Evolutionary conservation across 2,329 filamentous ascomycete genomes (phyloP).

Genomic region (Calonectria ilicicola): DNA sequence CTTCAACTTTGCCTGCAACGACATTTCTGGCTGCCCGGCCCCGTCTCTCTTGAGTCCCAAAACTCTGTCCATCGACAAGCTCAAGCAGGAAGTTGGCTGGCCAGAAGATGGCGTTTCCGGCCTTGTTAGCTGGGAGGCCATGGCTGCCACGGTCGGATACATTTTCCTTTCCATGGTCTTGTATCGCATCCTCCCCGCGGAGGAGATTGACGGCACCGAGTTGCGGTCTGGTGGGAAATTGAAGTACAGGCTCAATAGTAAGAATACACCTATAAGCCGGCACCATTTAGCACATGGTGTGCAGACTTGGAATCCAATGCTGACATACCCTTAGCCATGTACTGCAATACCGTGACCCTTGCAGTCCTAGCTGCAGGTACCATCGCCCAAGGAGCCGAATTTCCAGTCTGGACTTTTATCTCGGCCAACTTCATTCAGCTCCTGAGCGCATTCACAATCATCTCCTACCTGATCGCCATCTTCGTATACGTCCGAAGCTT

Average conservation of each 20-base stretch:
- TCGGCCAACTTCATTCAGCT: slow-evolving; percentile 91
- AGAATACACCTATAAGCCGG: slow-evolving; percentile 36
- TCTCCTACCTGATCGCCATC: slow-evolving; percentile 78
- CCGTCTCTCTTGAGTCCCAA: slow-evolving; percentile 82
- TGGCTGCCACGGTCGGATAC: slow-evolving; percentile 80
- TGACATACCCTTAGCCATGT: slow-evolving; percentile 68
- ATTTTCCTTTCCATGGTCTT: slow-evolving; percentile 81
- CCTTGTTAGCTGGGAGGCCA: slow-evolving; percentile 76
- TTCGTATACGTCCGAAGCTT: slow-evolving; percentile 89
- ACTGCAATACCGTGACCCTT: slow-evolving; percentile 80
- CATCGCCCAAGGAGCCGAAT: slow-evolving; percentile 80
- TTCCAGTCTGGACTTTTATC: slow-evolving; percentile 92
- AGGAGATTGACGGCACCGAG: slow-evolving; percentile 76
- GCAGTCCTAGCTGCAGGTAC: slow-evolving; percentile 81
- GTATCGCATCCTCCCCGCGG: slow-evolving; percentile 81
- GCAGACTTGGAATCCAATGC: slow-evolving; percentile 14
- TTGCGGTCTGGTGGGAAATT: slow-evolving; percentile 79
- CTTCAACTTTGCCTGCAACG: slow-evolving; percentile 90
- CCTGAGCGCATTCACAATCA: slow-evolving; percentile 83
- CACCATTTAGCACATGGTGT: background rate
- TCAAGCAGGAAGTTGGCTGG: slow-evolving; percentile 89
- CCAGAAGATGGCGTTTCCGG: slow-evolving; percentile 76
- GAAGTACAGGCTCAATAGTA: slow-evolving; percentile 86
- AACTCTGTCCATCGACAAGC: slow-evolving; percentile 75
- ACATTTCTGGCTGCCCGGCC: slow-evolving; percentile 89